These are phyloP conservation scores for Rubia peregrina DNA, from an alignment of 305 asterid genomes.

Conservation along the genomic window DNA sequence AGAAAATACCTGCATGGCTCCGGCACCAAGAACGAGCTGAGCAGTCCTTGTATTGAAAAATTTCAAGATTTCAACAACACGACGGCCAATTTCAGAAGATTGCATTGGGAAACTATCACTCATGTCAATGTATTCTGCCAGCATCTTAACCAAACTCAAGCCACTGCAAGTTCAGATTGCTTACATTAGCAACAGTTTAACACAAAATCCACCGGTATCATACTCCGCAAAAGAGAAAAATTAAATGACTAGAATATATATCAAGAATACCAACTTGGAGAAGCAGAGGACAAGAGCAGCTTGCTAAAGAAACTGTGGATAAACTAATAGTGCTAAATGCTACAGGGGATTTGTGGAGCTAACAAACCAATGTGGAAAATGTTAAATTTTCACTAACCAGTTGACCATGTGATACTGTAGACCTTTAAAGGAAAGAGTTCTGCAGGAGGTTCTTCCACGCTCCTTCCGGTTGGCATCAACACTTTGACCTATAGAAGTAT, in stretches of 20 bases:
- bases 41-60: slow-evolving; percentile 91
- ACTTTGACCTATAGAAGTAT: slow-evolving; percentile 45
- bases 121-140: slow-evolving; percentile 89
- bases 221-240: background rate
- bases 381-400: slow-evolving; percentile 51
- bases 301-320: background rate
- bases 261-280: background rate
- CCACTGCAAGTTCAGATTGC: slow-evolving; percentile 61
- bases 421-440: slow-evolving; percentile 71
- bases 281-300: background rate
- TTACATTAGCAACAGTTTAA: slow-evolving; percentile 13
- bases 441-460: slow-evolving; percentile 64
- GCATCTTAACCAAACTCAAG: slow-evolving; percentile 92
- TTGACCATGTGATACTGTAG: slow-evolving; percentile 98
- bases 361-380: slow-evolving; percentile 10
- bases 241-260: background rate
- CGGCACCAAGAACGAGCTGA: slow-evolving; percentile 99
- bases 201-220: slow-evolving; percentile 3
- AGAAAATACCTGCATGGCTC: slow-evolving; percentile 86
- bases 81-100: slow-evolving; percentile 93
- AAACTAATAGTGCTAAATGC: background rate
- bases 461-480: slow-evolving; percentile 46
- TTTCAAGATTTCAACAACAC: slow-evolving; percentile 90
- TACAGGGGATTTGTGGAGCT: background rate
- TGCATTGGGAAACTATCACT: slow-evolving; percentile 63